phyloP scores from a whole-genome alignment of 2,329 filamentous ascomycete species.

The Cladophialophora carrionii region DNA sequence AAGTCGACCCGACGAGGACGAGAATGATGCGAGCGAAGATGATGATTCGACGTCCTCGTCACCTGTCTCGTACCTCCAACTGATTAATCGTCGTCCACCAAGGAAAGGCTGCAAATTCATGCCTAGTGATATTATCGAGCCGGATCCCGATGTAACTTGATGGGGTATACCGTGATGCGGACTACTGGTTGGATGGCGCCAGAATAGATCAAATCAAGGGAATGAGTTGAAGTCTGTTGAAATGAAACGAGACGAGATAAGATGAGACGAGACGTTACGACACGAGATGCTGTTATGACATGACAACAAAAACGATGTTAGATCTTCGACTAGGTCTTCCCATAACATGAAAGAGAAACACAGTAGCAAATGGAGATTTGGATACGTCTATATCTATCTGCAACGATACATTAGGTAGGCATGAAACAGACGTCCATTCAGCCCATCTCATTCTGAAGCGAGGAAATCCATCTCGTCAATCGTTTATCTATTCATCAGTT shows the following conservation, averaged over 20 bases:
- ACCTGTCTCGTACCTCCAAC: slow-evolving; percentile 1
- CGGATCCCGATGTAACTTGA: slow-evolving; percentile 3
- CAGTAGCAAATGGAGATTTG: neutral
- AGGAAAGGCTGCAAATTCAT: slow-evolving; percentile 2
- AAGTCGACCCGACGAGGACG: neutral
- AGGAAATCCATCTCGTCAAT: too few species aligned
- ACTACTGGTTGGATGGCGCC: neutral
- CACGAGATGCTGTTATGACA: neutral
- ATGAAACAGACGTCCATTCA: too few species aligned
- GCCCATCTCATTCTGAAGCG: too few species aligned
- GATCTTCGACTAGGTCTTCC: too few species aligned
- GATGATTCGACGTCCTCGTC: slow-evolving; percentile 3
- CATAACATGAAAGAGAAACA: too few species aligned
- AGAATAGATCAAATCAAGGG: neutral
- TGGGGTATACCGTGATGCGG: neutral
- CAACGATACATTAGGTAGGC: neutral
- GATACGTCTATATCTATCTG: neutral
- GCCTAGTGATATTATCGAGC: slow-evolving; percentile 11
- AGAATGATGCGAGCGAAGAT: neutral
- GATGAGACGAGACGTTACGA: neutral
- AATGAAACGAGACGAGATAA: neutral
- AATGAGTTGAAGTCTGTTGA: neutral
- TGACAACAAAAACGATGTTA: neutral
- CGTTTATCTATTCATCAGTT: too few species aligned
- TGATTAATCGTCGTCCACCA: neutral